Conservation (phyloP, 2,329 filamentous ascomycete genomes). For the Geosmithia putterillii region DNA sequence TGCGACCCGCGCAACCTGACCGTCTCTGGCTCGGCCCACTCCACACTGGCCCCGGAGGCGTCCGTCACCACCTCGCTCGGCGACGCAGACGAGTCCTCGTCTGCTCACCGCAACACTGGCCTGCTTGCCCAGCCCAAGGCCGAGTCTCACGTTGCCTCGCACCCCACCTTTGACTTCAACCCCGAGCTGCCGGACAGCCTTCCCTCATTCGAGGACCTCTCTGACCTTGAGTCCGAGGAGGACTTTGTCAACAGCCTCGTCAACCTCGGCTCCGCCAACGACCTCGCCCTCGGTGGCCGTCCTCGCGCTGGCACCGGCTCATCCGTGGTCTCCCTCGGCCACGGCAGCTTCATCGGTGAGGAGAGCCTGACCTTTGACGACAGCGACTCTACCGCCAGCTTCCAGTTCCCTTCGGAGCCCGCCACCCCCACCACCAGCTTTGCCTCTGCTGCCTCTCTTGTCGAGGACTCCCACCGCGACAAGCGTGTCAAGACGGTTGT, state of each 20-base stretch:
- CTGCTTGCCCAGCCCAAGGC: conserved; percentile 32
- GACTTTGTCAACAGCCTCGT: conserved; percentile 64
- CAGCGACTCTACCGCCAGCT: conserved; percentile 41
- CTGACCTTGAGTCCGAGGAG: conserved; percentile 84
- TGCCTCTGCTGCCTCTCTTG: no score
- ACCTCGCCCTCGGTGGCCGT: conserved; percentile 48
- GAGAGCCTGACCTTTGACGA: conserved; percentile 69
- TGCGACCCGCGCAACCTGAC: conserved; percentile 88
- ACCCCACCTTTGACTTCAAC: conserved; percentile 38
- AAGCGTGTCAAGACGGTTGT: conserved; percentile 44
- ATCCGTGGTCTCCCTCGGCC: conserved; percentile 54
- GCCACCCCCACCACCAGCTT: not conserved
- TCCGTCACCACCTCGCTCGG: conserved; percentile 51
- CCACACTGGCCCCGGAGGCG: conserved; percentile 46
- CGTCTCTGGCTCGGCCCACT: conserved; percentile 41
- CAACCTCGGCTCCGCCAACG: conserved; percentile 46
- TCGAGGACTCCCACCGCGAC: conserved; percentile 36
- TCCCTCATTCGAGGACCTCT: conserved; percentile 71
- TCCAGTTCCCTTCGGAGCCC: conserved; percentile 51
- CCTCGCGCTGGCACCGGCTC: conserved; percentile 56
- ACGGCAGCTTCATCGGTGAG: conserved; percentile 66
- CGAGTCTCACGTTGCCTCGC: conserved; percentile 26
- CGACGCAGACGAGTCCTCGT: conserved; percentile 34
- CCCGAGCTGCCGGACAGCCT: conserved; percentile 42
- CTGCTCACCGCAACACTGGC: conserved; percentile 34